Evolutionary conservation across 352 stramenopile genomes (phyloP).

Genomic region (Thraustochytrium sp.): DNA sequence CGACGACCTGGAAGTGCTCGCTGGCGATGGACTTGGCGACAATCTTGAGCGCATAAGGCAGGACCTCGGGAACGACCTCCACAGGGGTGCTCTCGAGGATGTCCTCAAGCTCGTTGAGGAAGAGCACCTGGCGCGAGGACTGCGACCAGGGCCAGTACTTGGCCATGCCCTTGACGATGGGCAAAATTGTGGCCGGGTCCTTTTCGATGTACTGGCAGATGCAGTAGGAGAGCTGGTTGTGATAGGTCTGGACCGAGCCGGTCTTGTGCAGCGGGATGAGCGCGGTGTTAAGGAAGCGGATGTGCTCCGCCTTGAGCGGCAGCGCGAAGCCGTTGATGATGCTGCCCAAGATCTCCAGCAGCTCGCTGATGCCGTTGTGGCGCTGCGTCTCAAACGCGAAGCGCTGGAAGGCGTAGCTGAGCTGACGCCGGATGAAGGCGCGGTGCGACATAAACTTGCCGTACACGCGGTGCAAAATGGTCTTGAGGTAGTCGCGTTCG

Average conservation of each 20-base stretch:
- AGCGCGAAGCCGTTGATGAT: slow-evolving; percentile 99
- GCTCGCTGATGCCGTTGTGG: slow-evolving; percentile 86
- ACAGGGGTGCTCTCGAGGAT: slow-evolving; percentile 89
- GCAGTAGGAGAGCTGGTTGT: slow-evolving; percentile 98
- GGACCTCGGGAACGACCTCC: slow-evolving; percentile 60
- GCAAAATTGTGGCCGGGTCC: slow-evolving; percentile 88
- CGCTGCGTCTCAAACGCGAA: slow-evolving; percentile 97
- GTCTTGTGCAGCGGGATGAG: slow-evolving; percentile 98
- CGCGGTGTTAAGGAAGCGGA: slow-evolving; percentile 86
- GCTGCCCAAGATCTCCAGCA: slow-evolving; percentile 95
- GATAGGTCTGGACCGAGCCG: slow-evolving; percentile 91
- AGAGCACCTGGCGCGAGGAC: slow-evolving; percentile 69
- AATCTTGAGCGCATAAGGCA: slow-evolving; percentile 47
- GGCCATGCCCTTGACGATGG: slow-evolving; percentile 52
- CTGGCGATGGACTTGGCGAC: slow-evolving; percentile 51
- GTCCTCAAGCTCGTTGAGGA: slow-evolving; percentile 97
- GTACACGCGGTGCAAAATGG: slow-evolving; percentile 98
- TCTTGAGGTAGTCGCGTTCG: slow-evolving; percentile 98
- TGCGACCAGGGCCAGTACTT: slow-evolving; percentile 52
- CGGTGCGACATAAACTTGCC: slow-evolving; percentile 98
- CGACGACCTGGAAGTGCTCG: slow-evolving; percentile 60
- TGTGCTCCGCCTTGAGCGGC: slow-evolving; percentile 96
- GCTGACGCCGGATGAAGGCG: slow-evolving; percentile 93
- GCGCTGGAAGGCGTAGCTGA: slow-evolving; percentile 96
- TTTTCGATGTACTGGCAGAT: slow-evolving; percentile 99